A percentile compares a stretch with the other conserved stretches of the same genome.
These are phyloP conservation scores for Forsythia viridissima DNA, from an alignment of 257 asterid species.

Conservation along the genomic window DNA sequence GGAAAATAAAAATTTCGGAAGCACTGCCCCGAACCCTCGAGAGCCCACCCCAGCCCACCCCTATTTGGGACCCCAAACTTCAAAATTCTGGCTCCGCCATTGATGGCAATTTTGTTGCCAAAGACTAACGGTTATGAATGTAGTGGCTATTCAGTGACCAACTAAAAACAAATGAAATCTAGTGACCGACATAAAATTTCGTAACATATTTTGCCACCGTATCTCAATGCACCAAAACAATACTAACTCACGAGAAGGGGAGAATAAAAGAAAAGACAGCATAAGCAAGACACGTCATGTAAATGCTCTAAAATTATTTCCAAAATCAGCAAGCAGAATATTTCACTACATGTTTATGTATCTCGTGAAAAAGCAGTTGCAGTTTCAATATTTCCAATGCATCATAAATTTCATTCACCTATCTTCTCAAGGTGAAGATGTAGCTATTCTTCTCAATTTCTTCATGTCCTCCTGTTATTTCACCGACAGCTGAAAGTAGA, in stretches of 20 bases:
- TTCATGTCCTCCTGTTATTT: slow-evolving; percentile 9
- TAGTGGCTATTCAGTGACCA: too few species aligned
- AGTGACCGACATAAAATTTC: neutral
- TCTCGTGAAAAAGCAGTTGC: neutral
- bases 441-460: slow-evolving; percentile 9
- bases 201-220: too few species aligned
- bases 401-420: slow-evolving; percentile 4
- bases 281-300: neutral
- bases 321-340: neutral
- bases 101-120: too few species aligned
- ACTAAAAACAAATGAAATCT: too few species aligned
- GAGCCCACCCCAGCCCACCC: too few species aligned
- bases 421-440: slow-evolving; percentile 1
- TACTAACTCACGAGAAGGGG: too few species aligned
- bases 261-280: neutral
- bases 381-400: slow-evolving; percentile 4
- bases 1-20: too few species aligned
- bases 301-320: slow-evolving; percentile 19
- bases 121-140: too few species aligned
- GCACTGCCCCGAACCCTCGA: too few species aligned
- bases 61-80: too few species aligned
- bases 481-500: slow-evolving; percentile 23
- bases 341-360: slow-evolving; percentile 4
- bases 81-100: too few species aligned
- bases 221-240: too few species aligned